Evolutionary conservation across 371 early-diverging fungal species (phyloP).

Genomic region (Mucor indicus): DNA sequence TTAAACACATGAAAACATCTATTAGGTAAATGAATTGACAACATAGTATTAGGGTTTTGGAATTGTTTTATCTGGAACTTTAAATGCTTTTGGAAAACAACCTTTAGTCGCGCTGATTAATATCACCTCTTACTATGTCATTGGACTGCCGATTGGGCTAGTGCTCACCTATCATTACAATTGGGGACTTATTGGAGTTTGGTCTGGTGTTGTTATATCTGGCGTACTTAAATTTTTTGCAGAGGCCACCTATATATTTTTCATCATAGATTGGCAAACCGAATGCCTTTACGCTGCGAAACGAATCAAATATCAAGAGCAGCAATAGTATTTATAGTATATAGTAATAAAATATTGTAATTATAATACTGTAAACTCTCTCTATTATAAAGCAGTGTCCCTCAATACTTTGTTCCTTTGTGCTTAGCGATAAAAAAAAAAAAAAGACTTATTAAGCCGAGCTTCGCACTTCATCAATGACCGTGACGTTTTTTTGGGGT

Average conservation of each 20-base stretch:
- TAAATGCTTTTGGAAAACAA: slow-evolving; percentile 42
- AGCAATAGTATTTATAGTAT: no score
- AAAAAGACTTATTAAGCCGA: no score
- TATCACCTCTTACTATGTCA: slow-evolving; percentile 26
- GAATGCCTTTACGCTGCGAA: slow-evolving; percentile 24
- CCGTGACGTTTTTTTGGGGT: slow-evolving; percentile 6
- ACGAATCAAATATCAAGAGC: slow-evolving; percentile 25
- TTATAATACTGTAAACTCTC: no score
- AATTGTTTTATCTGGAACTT: slow-evolving; percentile 27
- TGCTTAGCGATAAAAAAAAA: no score
- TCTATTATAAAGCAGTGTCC: no score
- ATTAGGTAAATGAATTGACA: background rate
- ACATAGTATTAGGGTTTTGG: slow-evolving; percentile 25
- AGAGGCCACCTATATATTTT: slow-evolving; percentile 18
- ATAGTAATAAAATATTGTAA: no score
- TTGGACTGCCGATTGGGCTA: slow-evolving; percentile 39
- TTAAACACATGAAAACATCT: background rate
- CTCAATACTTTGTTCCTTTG: no score
- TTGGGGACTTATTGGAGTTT: slow-evolving; percentile 37
- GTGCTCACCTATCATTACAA: slow-evolving; percentile 8
- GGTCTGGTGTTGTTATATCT: slow-evolving; percentile 37
- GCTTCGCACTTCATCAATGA: no score
- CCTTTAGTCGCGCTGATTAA: slow-evolving; percentile 35
- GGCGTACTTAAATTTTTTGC: slow-evolving; percentile 29
- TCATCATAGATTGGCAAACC: slow-evolving; percentile 22